phyloP scores from a whole-genome alignment of 2,329 filamentous ascomycete genomes.

The Pyricularia sp. region DNA sequence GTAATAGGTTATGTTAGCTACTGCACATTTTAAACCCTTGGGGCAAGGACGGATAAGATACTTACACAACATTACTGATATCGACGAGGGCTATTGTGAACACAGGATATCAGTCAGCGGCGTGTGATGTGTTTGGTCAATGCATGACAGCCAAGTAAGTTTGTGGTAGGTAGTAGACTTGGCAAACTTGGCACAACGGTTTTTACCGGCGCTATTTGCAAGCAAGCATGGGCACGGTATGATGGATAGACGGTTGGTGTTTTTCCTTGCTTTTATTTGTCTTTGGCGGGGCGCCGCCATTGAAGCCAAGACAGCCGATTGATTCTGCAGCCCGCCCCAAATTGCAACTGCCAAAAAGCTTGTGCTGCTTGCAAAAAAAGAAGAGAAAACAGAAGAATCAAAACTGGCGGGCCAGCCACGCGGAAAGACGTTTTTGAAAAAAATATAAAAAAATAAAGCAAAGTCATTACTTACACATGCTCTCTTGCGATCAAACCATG shows the following conservation, averaged over 20 bases:
- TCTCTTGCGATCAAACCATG: neutral
- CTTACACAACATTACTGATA: constrained; percentile 13
- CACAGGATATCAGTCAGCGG: neutral
- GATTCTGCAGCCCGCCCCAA: neutral
- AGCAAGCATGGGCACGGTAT: neutral
- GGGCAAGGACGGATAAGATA: constrained; percentile 1
- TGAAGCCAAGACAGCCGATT: neutral
- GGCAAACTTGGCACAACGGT: neutral
- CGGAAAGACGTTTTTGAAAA: neutral
- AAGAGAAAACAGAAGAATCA: neutral
- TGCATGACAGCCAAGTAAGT: neutral
- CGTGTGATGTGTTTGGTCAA: neutral
- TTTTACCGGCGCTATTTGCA: neutral
- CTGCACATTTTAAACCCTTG: neutral
- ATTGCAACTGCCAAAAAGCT: neutral
- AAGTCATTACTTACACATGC: neutral
- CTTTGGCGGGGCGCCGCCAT: neutral
- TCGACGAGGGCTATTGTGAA: constrained; percentile 2
- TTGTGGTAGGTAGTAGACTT: neutral
- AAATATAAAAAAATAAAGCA: neutral
- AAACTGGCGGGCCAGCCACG: neutral
- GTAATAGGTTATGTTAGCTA: neutral
- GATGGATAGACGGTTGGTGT: neutral
- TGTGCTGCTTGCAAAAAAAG: neutral
- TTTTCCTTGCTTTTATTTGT: neutral